Evolutionary conservation across 164 flowering plant species (phyloP).

Genomic region (Malania oleifera): DNA sequence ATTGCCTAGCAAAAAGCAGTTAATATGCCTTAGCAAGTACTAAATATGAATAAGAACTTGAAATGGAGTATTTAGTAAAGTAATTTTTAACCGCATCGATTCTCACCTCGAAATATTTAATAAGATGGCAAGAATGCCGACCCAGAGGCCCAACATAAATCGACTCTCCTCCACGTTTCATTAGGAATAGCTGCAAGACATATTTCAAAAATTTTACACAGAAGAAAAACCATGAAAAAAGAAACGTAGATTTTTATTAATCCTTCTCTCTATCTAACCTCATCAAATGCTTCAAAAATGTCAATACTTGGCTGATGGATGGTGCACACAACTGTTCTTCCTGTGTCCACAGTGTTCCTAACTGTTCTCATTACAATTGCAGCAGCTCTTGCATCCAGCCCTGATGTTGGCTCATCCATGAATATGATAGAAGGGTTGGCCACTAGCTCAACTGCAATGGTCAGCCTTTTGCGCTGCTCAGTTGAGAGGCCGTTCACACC

Average conservation of each 20-base stretch:
- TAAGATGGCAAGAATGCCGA: constrained; percentile 34
- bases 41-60: neutral
- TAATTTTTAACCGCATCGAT: neutral
- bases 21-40: neutral
- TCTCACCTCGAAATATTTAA: constrained; percentile 61
- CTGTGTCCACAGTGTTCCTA: constrained; percentile 31
- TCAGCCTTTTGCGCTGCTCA: constrained; percentile 33
- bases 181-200: constrained; percentile 39
- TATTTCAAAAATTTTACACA: neutral
- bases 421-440: constrained; percentile 35
- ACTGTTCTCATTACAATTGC: constrained; percentile 39
- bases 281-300: constrained; percentile 36
- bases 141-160: constrained; percentile 60
- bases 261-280: constrained; percentile 14
- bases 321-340: constrained; percentile 36
- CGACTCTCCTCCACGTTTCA: constrained; percentile 61
- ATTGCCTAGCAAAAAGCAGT: constrained; percentile 20
- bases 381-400: constrained; percentile 37
- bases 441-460: constrained; percentile 32
- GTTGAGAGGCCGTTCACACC: constrained; percentile 37
- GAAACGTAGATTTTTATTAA: neutral
- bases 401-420: constrained; percentile 44
- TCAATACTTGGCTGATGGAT: constrained; percentile 42
- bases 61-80: neutral
- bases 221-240: neutral